Conservation (phyloP, 139 green algal species). For the Volvox africanus region DNA sequence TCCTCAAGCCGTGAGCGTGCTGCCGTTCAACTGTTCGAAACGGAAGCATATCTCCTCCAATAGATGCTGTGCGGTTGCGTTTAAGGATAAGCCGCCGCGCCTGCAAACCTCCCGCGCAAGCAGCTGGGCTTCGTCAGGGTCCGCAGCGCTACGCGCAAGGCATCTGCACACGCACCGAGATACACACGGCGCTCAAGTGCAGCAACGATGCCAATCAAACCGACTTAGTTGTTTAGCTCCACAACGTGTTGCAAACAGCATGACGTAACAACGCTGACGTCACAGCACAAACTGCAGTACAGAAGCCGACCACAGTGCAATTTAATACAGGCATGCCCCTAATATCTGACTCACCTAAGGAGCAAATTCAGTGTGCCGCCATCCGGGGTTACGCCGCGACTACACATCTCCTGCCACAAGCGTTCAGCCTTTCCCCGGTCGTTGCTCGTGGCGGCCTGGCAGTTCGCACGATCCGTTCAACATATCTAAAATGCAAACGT, state of each 20-base stretch:
- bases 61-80: conserved; percentile 19
- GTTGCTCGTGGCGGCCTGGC: conserved; percentile 17
- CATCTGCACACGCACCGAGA: background rate
- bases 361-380: conserved; percentile 25
- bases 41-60: conserved; percentile 46
- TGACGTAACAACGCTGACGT: too few relatives aligned
- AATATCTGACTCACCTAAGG: background rate
- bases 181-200: too few relatives aligned
- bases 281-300: too few relatives aligned
- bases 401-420: conserved; percentile 44
- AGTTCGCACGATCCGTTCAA: background rate
- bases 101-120: conserved; percentile 19
- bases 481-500: too few relatives aligned
- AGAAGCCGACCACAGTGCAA: too few relatives aligned
- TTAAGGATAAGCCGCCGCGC: conserved; percentile 14
- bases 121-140: conserved; percentile 33
- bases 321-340: too few relatives aligned
- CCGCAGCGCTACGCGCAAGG: conserved; percentile 21
- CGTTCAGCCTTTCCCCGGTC: conserved; percentile 4
- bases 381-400: background rate
- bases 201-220: too few relatives aligned
- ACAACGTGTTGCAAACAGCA: too few relatives aligned
- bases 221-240: too few relatives aligned
- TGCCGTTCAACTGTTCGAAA: conserved; percentile 41
- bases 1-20: background rate